Evolutionary conservation across 345 rosid species (phyloP).

Genomic region (Jatropha curcas): DNA sequence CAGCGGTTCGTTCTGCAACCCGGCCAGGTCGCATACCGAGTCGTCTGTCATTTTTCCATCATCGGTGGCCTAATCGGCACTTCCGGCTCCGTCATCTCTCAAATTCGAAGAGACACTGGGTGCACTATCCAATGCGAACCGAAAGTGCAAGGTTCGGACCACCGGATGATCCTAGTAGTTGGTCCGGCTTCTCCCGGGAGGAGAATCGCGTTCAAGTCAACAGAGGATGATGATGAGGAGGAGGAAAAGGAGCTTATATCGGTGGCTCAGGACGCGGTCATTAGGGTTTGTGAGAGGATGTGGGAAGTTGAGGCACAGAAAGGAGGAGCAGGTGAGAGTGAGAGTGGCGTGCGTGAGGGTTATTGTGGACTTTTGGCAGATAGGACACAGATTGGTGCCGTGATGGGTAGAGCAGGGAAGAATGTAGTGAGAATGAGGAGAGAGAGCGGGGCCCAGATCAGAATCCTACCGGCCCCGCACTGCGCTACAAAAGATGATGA

Average conservation of each 20-base stretch:
- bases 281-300: constrained; percentile 61
- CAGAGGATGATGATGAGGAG: constrained; percentile 1
- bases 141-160: constrained; percentile 10
- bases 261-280: constrained; percentile 55
- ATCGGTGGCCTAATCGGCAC: constrained; percentile 23
- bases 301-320: constrained; percentile 48
- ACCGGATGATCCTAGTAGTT: constrained; percentile 13
- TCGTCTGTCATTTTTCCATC: constrained; percentile 23
- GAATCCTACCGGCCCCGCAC: constrained; percentile 54
- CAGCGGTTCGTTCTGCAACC: constrained; percentile 15
- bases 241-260: constrained; percentile 35
- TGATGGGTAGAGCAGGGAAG: constrained; percentile 51
- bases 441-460: constrained; percentile 52
- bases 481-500: constrained; percentile 48
- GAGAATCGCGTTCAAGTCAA: constrained; percentile 9
- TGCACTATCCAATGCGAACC: constrained; percentile 14
- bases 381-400: constrained; percentile 49
- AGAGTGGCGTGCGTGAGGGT: constrained; percentile 33
- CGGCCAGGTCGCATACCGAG: constrained; percentile 22
- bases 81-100: constrained; percentile 24
- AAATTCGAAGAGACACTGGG: constrained; percentile 19
- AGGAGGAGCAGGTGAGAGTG: constrained; percentile 24
- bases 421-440: constrained; percentile 47
- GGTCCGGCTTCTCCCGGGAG: constrained; percentile 14
- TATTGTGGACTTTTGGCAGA: constrained; percentile 61